Percentiles rank a stretch among this genome's conserved stretches.
These are phyloP conservation scores for Phytophthora ramorum DNA, from an alignment of 352 stramenopile genomes.

Conservation along the genomic window DNA sequence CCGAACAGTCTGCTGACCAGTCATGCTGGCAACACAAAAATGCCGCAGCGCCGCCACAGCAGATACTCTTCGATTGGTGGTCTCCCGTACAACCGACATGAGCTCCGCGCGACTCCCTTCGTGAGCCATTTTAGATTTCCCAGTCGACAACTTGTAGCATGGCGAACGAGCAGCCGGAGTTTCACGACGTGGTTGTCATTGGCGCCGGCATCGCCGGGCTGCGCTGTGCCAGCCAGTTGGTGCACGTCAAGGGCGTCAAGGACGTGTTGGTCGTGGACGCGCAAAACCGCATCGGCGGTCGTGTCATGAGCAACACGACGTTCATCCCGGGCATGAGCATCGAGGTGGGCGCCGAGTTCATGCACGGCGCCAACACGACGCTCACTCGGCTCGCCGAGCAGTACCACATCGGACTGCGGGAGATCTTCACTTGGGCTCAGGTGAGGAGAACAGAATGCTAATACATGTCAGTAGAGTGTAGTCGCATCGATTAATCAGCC, in stretches of 20 bases:
- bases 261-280: slow-evolving; percentile 84
- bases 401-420: slow-evolving; percentile 68
- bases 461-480: slow-evolving; percentile 10
- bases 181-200: slow-evolving; percentile 75
- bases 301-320: slow-evolving; percentile 63
- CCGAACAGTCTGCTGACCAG: slow-evolving; percentile 35
- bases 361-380: slow-evolving; percentile 81
- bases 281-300: slow-evolving; percentile 64
- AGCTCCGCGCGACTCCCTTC: not conserved
- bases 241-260: slow-evolving; percentile 56
- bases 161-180: slow-evolving; percentile 29
- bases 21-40: slow-evolving; percentile 31
- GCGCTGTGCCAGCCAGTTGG: slow-evolving; percentile 68
- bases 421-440: slow-evolving; percentile 90
- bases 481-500: slow-evolving; percentile 92
- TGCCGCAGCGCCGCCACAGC: slow-evolving; percentile 5
- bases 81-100: slow-evolving; percentile 6
- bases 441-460: slow-evolving; percentile 43
- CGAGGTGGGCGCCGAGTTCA: slow-evolving; percentile 78
- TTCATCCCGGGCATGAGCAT: slow-evolving; percentile 81
- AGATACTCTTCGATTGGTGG: slow-evolving; percentile 39
- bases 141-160: slow-evolving; percentile 7
- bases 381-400: slow-evolving; percentile 74
- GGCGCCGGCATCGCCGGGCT: slow-evolving; percentile 73
- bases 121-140: slow-evolving; percentile 30